Base-by-base conservation (phyloP, 352 stramenopile species). In the Blastocystis sp. region DNA sequence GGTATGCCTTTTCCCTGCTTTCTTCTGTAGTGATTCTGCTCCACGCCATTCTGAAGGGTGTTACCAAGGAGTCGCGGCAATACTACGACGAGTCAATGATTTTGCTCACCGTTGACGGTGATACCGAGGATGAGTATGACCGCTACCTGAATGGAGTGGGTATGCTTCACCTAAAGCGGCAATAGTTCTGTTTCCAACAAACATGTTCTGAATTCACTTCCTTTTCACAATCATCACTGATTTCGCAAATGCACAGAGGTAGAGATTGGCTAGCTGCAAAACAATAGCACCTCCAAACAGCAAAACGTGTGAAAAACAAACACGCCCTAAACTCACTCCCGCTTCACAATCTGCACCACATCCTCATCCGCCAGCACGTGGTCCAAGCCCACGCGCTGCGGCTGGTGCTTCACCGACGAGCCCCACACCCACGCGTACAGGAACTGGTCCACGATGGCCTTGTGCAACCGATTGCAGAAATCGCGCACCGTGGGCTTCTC, bases 321-420 rank as follows among this genome's bases (percentile, higher is more conserved):
- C 28, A 14, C 28, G 1, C 53, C 10, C 64, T 71, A 76, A 86
- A 88, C 17, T 91, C 93, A 96, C 52, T 94, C 91, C 89, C 96
- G 96, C 91, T 97, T 97, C 88, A 98, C 94, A 86, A 99, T 98
- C 92, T 99, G 96, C 62, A 99, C 95, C 90, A 99, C 96, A 90
- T 99, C 97, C 91, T 99, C 97, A 90, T 99, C 96, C 76, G 93
- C 91, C 3, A 99, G 92, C 62, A 95, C 90, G 91, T 99, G 97
- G 71, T 98, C 95, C 90, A 98, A 98, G 76, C 97, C 97, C 78
- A 98, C 97, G 78, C 97, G 96, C 91, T 99, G 96, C 89, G 97
- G 97, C 90, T 98, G 95, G 92, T 99, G 96, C 91, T 98, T 98
- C 78, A 96, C 96, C 45, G 92, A 97, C 38, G 92, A 92, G 41